A percentile compares a stretch with the other conserved stretches of the same genome.
phyloP scores from a whole-genome alignment of 2,329 filamentous ascomycete genomes.

The Aulographum hederae region DNA sequence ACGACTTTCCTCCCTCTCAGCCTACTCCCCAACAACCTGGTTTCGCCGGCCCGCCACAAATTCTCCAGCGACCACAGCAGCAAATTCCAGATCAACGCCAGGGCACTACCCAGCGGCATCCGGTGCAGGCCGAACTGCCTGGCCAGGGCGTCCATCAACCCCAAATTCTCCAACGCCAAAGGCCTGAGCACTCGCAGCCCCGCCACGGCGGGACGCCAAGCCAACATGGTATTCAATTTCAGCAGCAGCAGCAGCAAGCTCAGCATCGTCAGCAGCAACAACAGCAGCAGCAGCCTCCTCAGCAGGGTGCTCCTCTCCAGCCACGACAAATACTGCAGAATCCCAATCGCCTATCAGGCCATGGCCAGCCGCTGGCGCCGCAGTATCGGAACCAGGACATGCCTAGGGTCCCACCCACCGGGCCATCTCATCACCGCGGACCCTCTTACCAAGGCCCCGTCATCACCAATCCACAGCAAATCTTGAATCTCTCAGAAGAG shows the following conservation, averaged over 20 bases:
- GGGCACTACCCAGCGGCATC: slow-evolving; percentile 22
- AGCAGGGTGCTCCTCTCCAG: slow-evolving; percentile 18
- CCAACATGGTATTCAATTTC: too few relatives aligned
- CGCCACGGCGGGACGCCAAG: slow-evolving; percentile 8
- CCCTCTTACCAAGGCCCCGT: slow-evolving; percentile 32
- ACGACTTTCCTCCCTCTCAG: slow-evolving; percentile 5
- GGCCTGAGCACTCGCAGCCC: too few relatives aligned
- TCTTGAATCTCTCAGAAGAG: slow-evolving; percentile 62
- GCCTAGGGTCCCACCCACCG: slow-evolving; percentile 9
- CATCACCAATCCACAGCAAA: slow-evolving; percentile 51
- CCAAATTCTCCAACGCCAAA: slow-evolving; percentile 16
- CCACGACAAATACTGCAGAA: slow-evolving; percentile 68
- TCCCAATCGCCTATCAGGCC: slow-evolving; percentile 41
- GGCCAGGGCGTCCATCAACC: slow-evolving; percentile 15
- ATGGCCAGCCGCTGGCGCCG: slow-evolving; percentile 18
- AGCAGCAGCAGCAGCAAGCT: slow-evolving; percentile 8
- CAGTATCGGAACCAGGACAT: slow-evolving; percentile 8
- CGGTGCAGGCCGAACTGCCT: slow-evolving; percentile 25
- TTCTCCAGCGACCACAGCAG: slow-evolving; percentile 29
- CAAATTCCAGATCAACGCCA: slow-evolving; percentile 19
- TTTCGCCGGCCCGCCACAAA: slow-evolving; percentile 24
- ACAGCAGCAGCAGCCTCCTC: slow-evolving; percentile 10
- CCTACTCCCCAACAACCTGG: slow-evolving; percentile 13
- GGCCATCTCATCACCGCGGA: slow-evolving; percentile 20
- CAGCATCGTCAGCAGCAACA: slow-evolving; percentile 8